Base-by-base conservation (phyloP, 2,329 filamentous ascomycete species). In the Xylariales sp. region DNA sequence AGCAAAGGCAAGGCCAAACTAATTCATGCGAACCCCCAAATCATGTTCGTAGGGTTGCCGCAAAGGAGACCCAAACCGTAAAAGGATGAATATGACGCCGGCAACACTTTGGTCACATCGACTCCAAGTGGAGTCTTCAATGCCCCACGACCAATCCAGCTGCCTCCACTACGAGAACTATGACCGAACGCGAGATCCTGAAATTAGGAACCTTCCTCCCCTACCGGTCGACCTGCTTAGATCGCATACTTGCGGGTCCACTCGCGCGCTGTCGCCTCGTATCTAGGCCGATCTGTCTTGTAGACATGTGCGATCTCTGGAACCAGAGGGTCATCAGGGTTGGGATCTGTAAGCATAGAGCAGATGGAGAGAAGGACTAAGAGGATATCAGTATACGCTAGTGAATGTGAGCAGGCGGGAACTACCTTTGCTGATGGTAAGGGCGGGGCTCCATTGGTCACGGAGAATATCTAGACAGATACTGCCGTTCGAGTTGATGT, bases 401-500 rank as follows among this genome's bases (percentile, higher is more conserved):
- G 11, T 44, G 35, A 44, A 16, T 31, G 12, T 8, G 1, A 2
- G 16, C 9, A 3, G 15, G 18, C 39, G 32, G 49, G 37, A 11
- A 52, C 70, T 72, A 95, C 93, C 93, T 82, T 98, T 98, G 48
- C 88, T 95, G 60, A 98, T 97, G 54, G 93, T 98, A 69, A 98
- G 76, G 53, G 93, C 93, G 31, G 93, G 93, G 68, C 90, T 96
- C 93, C 93, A 98, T 74, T 98, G 93, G 69, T 98, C 93, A 74
- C 93, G 84, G 62, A 98, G 76, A 63, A 98, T 98, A 63, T 98
- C 93, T 66, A 98, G 73, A 69, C 93, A 98, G 70, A 98, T 98
- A 71, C 90, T 96, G 69, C 93, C 93, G 69, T 97, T 97, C 55
- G 88, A 95, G 82, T 98, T 98, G 88, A 98, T 98, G 74, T 98